phyloP scores from a whole-genome alignment of 2,329 filamentous ascomycete species.

The Paecilomyces fulvus region DNA sequence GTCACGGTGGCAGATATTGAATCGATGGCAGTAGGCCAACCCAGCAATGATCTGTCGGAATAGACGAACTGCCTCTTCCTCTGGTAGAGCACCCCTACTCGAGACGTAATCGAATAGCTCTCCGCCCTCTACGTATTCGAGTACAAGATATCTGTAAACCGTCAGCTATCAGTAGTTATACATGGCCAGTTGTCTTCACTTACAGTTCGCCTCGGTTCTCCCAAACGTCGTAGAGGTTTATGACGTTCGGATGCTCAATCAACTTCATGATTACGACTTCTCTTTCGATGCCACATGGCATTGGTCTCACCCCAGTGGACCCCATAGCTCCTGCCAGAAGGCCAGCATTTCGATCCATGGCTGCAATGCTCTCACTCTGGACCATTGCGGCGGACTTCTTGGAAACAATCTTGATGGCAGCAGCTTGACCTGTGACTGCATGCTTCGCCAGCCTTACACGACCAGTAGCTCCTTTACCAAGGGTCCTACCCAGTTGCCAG shows the following conservation, averaged over 20 bases:
- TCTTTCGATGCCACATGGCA: slow-evolving; percentile 82
- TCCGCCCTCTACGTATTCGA: slow-evolving; percentile 79
- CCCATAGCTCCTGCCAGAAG: slow-evolving; percentile 41
- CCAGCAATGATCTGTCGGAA: slow-evolving; percentile 92
- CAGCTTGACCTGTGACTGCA: slow-evolving; percentile 65
- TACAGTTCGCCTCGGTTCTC: slow-evolving; percentile 93
- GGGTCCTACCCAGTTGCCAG: slow-evolving; percentile 82
- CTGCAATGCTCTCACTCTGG: slow-evolving; percentile 76
- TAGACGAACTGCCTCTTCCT: slow-evolving; percentile 72
- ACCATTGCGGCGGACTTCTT: slow-evolving; percentile 71
- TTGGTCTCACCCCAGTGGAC: slow-evolving; percentile 53
- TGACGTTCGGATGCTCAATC: slow-evolving; percentile 89
- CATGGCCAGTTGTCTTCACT: slow-evolving; percentile 26
- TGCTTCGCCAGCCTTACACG: slow-evolving; percentile 81
- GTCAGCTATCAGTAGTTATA: slow-evolving; percentile 15
- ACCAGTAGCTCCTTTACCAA: slow-evolving; percentile 84
- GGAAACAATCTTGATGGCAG: slow-evolving; percentile 92
- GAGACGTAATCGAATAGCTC: slow-evolving; percentile 87
- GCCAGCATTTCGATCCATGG: slow-evolving; percentile 64
- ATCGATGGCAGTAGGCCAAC: slow-evolving; percentile 83
- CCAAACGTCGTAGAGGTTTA: slow-evolving; percentile 94
- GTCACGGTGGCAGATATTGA: slow-evolving; percentile 93
- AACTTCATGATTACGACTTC: slow-evolving; percentile 97
- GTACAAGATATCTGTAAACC: slow-evolving; percentile 70
- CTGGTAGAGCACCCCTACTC: slow-evolving; percentile 60